These are phyloP conservation scores for Biscutella laevigata DNA, from an alignment of 441 rosid species.

Conservation along the genomic window DNA sequence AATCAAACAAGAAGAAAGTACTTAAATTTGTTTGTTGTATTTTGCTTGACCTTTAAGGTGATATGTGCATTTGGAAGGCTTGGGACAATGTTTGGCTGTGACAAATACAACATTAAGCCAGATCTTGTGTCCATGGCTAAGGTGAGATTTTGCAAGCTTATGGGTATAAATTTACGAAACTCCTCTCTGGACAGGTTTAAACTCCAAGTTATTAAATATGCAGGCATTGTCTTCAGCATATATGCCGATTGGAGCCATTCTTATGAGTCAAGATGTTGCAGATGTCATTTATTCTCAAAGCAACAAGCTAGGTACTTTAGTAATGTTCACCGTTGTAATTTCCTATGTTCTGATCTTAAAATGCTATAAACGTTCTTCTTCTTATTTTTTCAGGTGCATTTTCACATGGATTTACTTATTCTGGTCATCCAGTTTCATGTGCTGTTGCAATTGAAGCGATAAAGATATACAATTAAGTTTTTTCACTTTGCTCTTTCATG, in stretches of 20 bases:
- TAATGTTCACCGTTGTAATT: background rate
- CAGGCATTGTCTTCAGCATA: constrained; percentile 93
- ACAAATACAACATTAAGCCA: constrained; percentile 53
- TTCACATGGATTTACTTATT: constrained; percentile 93
- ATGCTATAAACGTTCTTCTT: background rate
- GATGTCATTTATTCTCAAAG: constrained; percentile 87
- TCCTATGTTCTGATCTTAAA: background rate
- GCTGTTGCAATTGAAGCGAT: constrained; percentile 82
- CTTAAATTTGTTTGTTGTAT: too few species aligned
- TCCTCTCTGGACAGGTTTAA: too few species aligned
- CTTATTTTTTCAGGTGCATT: constrained; percentile 60
- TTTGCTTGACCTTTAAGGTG: constrained; percentile 41
- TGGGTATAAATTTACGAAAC: background rate
- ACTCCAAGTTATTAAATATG: constrained; percentile 8
- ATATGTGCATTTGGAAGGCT: constrained; percentile 98
- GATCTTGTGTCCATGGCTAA: constrained; percentile 87
- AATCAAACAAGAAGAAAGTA: background rate
- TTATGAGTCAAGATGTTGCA: constrained; percentile 70
- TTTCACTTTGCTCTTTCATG: background rate
- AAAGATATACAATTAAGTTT: constrained; percentile 65
- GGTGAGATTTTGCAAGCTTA: constrained; percentile 34
- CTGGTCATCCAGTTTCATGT: constrained; percentile 94
- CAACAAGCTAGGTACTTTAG: constrained; percentile 62
- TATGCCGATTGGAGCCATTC: constrained; percentile 86
- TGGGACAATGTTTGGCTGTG: constrained; percentile 94